Conservation (phyloP, 371 early-diverging fungal genomes). For the Batrachochytrium dendrobatidis region DNA sequence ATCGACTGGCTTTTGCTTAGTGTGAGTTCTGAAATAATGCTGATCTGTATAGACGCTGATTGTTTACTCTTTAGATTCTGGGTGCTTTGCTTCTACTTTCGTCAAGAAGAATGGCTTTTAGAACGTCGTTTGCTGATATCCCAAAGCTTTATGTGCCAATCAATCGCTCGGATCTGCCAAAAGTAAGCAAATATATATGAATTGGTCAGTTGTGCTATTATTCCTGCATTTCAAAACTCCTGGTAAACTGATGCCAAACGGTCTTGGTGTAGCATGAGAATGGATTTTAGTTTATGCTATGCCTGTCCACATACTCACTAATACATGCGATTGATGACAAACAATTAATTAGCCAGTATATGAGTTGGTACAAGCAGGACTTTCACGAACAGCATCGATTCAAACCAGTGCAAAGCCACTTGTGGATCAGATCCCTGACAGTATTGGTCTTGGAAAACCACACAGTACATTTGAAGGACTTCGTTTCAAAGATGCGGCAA, state of each 20-base stretch:
- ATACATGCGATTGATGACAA: no score
- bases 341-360: constrained; percentile 63
- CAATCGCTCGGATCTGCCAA: constrained; percentile 55
- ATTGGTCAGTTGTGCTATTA: no score
- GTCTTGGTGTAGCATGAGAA: no score
- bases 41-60: no score
- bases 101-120: constrained; percentile 38
- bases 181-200: constrained; percentile 29
- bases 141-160: constrained; percentile 67
- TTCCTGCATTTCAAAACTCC: no score
- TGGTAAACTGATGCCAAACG: no score
- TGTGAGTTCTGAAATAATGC: no score
- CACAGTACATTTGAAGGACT: constrained; percentile 16
- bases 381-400: constrained; percentile 46
- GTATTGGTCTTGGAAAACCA: not conserved
- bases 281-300: no score
- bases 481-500: constrained; percentile 55
- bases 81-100: constrained; percentile 20
- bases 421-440: constrained; percentile 31
- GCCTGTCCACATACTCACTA: no score
- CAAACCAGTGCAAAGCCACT: constrained; percentile 47
- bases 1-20: no score
- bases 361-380: constrained; percentile 44
- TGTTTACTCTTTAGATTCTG: constrained; percentile 14
- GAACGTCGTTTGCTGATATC: constrained; percentile 51